phyloP scores from a whole-genome alignment of 768 basidiomycete genomes.

The Boletellus emodensis region DNA sequence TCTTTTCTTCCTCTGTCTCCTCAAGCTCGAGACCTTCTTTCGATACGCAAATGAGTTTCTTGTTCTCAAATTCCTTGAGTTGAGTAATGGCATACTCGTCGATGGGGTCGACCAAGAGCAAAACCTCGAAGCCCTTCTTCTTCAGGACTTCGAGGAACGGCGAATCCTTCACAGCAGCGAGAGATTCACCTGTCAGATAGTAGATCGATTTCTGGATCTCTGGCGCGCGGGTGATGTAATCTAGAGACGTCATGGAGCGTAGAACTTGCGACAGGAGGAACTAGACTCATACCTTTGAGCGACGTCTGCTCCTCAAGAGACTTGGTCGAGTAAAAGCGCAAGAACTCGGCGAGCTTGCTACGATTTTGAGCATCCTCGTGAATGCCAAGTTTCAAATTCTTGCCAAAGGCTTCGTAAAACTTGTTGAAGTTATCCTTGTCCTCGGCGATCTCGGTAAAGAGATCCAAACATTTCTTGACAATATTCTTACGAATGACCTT shows the following conservation, averaged over 20 bases:
- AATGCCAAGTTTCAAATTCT: constrained; percentile 99
- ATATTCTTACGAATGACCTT: constrained; percentile 99
- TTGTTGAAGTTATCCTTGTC: constrained; percentile 98
- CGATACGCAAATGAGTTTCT: constrained; percentile 96
- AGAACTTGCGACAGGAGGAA: background rate
- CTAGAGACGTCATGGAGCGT: constrained; percentile 34
- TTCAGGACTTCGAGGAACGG: constrained; percentile 99
- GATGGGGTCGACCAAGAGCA: constrained; percentile 97
- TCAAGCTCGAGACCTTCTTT: constrained; percentile 99
- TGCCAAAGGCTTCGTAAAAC: constrained; percentile 98
- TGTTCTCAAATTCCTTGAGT: constrained; percentile 98
- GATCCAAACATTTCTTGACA: constrained; percentile 95
- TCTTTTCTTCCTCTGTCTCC: constrained; percentile 98
- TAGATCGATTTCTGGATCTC: constrained; percentile 98
- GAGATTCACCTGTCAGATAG: constrained; percentile 98
- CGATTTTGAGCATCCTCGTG: constrained; percentile 99
- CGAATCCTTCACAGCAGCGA: constrained; percentile 85
- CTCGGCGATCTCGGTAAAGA: constrained; percentile 95
- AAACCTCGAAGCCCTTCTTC: constrained; percentile 98
- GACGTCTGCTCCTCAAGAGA: constrained; percentile 85
- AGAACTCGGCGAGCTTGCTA: constrained; percentile 98
- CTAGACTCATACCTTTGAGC: constrained; percentile 69
- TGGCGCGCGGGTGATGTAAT: constrained; percentile 99
- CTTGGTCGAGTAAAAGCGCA: constrained; percentile 98
- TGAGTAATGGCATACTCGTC: constrained; percentile 99